Conservation (phyloP, 306 rosid genomes). For the Gynostemma pentaphyllum region DNA sequence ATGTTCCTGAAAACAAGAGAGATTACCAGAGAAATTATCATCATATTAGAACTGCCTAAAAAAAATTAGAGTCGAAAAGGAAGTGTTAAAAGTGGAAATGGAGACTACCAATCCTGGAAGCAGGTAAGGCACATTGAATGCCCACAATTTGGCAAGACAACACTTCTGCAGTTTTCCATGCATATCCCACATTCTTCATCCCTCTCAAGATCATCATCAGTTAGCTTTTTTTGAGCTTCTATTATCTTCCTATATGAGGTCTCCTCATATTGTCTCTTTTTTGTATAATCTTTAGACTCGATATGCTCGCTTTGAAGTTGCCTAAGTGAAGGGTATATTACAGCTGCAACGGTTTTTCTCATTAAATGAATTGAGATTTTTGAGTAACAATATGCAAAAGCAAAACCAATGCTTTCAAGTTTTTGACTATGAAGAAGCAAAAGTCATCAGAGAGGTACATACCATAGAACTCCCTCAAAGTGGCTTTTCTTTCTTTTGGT, state of each 20-base stretch:
- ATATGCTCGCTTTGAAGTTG: conserved; percentile 49
- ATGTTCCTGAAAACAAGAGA: conserved; percentile 39
- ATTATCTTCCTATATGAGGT: conserved; percentile 18
- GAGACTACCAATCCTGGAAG: conserved; percentile 55
- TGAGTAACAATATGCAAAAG: too few relatives aligned
- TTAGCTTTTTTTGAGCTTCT: conserved; percentile 15
- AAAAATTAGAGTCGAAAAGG: neutral
- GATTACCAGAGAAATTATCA: neutral
- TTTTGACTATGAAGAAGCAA: neutral
- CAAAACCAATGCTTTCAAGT: too few relatives aligned
- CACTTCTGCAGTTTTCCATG: conserved; percentile 52
- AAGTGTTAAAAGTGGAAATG: neutral
- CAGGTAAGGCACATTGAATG: conserved; percentile 62
- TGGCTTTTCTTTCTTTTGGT: conserved; percentile 51
- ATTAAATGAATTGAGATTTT: neutral
- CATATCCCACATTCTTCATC: conserved; percentile 77
- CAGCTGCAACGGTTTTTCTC: conserved; percentile 38
- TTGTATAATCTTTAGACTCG: conserved; percentile 16
- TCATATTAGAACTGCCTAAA: neutral
- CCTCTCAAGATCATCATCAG: conserved; percentile 24
- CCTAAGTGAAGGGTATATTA: conserved; percentile 58
- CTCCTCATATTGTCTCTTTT: conserved; percentile 19
- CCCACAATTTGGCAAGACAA: conserved; percentile 64
- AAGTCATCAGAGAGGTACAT: conserved; percentile 11
- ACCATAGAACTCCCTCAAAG: conserved; percentile 61